These are phyloP conservation scores for Rhytidiadelphus loreus DNA, from an alignment of 225 moss, liverwort and hornwort genomes.

Conservation along the genomic window DNA sequence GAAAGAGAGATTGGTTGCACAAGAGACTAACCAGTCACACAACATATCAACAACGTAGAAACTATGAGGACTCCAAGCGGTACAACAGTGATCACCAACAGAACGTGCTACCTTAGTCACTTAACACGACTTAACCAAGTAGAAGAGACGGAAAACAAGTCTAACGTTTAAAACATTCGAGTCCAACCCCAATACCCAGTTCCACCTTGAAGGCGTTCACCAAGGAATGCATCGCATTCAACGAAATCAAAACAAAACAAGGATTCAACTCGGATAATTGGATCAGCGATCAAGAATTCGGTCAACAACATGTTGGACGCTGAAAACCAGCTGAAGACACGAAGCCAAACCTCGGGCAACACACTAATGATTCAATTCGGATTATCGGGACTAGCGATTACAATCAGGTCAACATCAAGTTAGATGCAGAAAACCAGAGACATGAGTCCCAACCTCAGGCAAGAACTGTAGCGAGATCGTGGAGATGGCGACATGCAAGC, in stretches of 20 bases:
- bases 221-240: not conserved
- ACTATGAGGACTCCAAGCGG: not conserved
- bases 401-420: not conserved
- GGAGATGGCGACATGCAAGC: constrained; percentile 31
- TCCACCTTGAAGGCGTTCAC: not conserved
- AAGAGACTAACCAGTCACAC: not conserved
- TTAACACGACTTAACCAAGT: not conserved
- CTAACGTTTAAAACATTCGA: not conserved
- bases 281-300: not conserved
- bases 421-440: not conserved
- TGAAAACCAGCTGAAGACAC: not conserved
- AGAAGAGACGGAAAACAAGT: not conserved
- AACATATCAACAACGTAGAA: not conserved
- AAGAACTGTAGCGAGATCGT: constrained; percentile 36
- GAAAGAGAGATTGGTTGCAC: not conserved
- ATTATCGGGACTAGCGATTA: not conserved
- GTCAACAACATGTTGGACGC: not conserved
- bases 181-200: not conserved
- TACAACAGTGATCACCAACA: not conserved
- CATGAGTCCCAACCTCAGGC: constrained; percentile 16
- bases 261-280: not conserved
- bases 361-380: not conserved
- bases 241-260: not conserved
- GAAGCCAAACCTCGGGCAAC: constrained; percentile 23
- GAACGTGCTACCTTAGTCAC: not conserved